These are phyloP conservation scores for Paulownia fortunei DNA, from an alignment of 257 asterid genomes.

Conservation along the genomic window DNA sequence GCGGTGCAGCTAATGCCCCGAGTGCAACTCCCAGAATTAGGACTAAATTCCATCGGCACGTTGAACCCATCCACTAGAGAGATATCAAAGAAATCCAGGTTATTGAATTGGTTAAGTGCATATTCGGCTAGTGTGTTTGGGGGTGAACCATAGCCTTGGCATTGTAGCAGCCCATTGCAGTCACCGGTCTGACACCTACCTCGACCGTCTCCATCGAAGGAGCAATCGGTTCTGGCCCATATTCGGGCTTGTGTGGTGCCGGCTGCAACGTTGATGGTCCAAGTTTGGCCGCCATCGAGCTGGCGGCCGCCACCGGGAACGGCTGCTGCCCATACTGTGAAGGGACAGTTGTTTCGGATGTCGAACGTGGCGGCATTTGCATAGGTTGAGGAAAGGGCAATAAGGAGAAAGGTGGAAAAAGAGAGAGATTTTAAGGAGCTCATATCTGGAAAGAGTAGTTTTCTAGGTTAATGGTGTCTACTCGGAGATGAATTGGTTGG, in stretches of 20 bases:
- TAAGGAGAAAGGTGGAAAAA: constrained; percentile 12
- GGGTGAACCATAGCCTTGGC: constrained; percentile 54
- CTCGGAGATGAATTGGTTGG: neutral
- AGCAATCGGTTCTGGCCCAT: constrained; percentile 54
- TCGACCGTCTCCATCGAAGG: constrained; percentile 37
- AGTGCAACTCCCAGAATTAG: constrained; percentile 41
- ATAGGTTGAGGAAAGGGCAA: constrained; percentile 21
- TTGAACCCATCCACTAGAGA: constrained; percentile 74
- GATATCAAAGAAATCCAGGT: constrained; percentile 61
- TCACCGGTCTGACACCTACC: constrained; percentile 60
- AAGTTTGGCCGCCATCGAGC: constrained; percentile 43
- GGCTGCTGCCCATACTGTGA: constrained; percentile 53
- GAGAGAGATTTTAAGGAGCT: neutral
- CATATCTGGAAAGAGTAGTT: constrained; percentile 3
- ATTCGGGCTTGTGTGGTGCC: constrained; percentile 41
- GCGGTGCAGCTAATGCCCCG: constrained; percentile 45
- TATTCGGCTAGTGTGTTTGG: constrained; percentile 70
- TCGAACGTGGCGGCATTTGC: constrained; percentile 41
- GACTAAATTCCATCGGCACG: constrained; percentile 55
- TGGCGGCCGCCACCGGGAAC: constrained; percentile 54
- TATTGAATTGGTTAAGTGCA: constrained; percentile 45
- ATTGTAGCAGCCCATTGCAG: constrained; percentile 46
- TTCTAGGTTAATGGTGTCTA: neutral
- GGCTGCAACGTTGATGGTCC: constrained; percentile 41
- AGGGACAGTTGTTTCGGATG: constrained; percentile 49